Evolutionary conservation across 306 rosid species (phyloP).

Genomic region (Clitoria ternatea): DNA sequence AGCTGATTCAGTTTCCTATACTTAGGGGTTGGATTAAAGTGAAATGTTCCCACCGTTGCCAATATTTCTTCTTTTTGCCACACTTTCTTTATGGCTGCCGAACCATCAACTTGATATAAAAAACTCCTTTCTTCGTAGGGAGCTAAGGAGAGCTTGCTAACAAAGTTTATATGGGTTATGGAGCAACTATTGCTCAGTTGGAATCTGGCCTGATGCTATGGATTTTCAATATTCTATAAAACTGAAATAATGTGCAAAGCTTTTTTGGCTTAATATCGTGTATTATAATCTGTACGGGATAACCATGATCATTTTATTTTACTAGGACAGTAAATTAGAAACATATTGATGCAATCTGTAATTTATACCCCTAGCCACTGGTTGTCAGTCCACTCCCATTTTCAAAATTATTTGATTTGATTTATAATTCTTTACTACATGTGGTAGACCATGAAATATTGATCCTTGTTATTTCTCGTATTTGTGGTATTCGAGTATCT

Average conservation of each 20-base stretch:
- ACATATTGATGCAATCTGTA: background rate
- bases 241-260: too few relatives aligned
- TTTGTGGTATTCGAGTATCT: too few relatives aligned
- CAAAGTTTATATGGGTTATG: too few relatives aligned
- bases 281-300: background rate
- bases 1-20: too few relatives aligned
- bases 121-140: background rate
- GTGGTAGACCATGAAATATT: background rate
- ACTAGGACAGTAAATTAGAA: background rate
- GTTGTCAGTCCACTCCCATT: background rate
- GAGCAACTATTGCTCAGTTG: background rate
- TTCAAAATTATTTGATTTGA: background rate
- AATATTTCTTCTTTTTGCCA: background rate
- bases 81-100: background rate
- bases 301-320: background rate
- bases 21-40: background rate
- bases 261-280: background rate
- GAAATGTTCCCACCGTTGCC: background rate
- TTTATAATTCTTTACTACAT: background rate
- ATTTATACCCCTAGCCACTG: background rate
- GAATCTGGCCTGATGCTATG: background rate
- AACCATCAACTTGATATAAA: background rate
- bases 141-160: background rate
- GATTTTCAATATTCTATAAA: too few relatives aligned
- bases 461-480: background rate